These are phyloP conservation scores for Coprinopsis marcescibilis DNA, from an alignment of 768 basidiomycete species.

Conservation along the genomic window DNA sequence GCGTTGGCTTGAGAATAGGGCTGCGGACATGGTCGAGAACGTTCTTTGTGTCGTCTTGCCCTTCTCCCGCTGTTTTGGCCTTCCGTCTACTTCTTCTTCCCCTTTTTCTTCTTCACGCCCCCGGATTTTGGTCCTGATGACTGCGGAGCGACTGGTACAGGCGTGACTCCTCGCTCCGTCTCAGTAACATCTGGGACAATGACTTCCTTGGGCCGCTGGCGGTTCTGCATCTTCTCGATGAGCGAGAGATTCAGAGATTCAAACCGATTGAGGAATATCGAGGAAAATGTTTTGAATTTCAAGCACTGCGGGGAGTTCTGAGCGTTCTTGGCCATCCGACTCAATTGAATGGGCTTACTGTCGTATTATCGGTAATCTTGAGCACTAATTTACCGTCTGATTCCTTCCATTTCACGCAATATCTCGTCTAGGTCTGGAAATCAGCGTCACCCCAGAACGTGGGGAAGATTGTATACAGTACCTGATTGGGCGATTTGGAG, in stretches of 20 bases:
- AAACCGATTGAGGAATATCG: constrained; percentile 94
- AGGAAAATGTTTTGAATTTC: constrained; percentile 94
- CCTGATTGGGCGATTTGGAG: constrained; percentile 68
- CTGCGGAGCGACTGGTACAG: constrained; percentile 22
- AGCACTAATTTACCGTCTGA: constrained; percentile 84
- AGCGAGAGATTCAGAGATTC: constrained; percentile 84
- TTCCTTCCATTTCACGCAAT: constrained; percentile 87
- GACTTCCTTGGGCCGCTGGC: constrained; percentile 24
- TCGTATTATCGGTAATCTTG: constrained; percentile 88
- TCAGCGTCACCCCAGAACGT: constrained; percentile 6
- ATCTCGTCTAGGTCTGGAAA: constrained; percentile 61
- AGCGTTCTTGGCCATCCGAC: background rate
- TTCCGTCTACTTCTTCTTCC: constrained; percentile 60
- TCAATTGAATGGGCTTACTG: constrained; percentile 46
- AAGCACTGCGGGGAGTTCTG: constrained; percentile 56
- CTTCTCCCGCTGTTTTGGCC: too few species aligned
- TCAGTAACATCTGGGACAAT: constrained; percentile 18
- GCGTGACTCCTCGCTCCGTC: constrained; percentile 16
- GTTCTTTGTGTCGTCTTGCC: too few species aligned
- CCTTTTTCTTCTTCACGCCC: constrained; percentile 81
- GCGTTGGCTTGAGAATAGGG: too few species aligned
- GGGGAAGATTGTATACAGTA: constrained; percentile 30
- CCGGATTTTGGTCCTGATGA: constrained; percentile 30
- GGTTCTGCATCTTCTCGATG: constrained; percentile 84
- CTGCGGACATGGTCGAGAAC: too few species aligned